These are phyloP conservation scores for Pleurotus djamor DNA, from an alignment of 768 basidiomycete genomes.

Conservation along the genomic window DNA sequence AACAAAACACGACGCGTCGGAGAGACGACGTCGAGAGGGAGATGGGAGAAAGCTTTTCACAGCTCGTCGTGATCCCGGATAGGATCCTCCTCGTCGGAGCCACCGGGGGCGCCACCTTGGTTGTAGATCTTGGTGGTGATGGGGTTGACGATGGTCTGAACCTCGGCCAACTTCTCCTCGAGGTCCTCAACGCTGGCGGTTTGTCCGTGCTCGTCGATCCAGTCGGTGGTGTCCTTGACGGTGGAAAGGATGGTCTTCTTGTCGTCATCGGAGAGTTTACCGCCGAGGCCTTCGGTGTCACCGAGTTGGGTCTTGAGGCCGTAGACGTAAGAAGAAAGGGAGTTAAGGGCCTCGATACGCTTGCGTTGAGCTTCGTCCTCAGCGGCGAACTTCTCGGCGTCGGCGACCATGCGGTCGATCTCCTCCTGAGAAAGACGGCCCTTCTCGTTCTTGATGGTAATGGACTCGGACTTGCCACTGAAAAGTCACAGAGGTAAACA, in stretches of 20 bases:
- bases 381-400: conserved; percentile 87
- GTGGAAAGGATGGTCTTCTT: conserved; percentile 79
- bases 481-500: background rate
- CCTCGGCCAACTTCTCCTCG: conserved; percentile 86
- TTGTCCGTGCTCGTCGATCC: conserved; percentile 85
- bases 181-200: conserved; percentile 82
- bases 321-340: conserved; percentile 79
- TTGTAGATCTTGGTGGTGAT: conserved; percentile 83
- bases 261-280: conserved; percentile 79
- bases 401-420: conserved; percentile 94
- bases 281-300: conserved; percentile 89
- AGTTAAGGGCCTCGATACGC: conserved; percentile 84
- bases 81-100: conserved; percentile 35
- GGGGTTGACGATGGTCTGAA: conserved; percentile 75
- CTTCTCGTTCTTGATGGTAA: conserved; percentile 96
- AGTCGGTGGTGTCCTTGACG: conserved; percentile 88
- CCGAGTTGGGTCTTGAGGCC: conserved; percentile 84
- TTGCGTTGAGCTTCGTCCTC: conserved; percentile 69
- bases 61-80: conserved; percentile 45
- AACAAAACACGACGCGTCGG: too few relatives aligned
- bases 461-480: conserved; percentile 83
- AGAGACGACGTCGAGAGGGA: too few relatives aligned
- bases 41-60: conserved; percentile 18
- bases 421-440: conserved; percentile 87
- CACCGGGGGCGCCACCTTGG: conserved; percentile 28